Conservation (phyloP, 2,329 filamentous ascomycete species). For the Thielaviopsis punctulata region DNA sequence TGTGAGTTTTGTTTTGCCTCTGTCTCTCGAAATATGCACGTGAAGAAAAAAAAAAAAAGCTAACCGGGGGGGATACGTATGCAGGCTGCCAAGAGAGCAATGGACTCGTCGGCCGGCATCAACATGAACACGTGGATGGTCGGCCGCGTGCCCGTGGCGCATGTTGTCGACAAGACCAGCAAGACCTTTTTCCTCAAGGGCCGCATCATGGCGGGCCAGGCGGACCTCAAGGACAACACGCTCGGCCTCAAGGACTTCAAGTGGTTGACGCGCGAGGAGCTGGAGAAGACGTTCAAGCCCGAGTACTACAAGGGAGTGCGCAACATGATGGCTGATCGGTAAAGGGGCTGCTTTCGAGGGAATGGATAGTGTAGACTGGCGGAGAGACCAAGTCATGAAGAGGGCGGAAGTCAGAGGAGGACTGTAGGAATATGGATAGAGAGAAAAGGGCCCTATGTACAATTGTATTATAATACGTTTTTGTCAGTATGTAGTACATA, state of each 20-base stretch:
- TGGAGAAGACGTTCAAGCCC: constrained; percentile 45
- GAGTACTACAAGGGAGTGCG: constrained; percentile 59
- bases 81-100: constrained; percentile 66
- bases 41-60: constrained; percentile 15
- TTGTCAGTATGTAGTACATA: no score
- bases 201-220: constrained; percentile 93
- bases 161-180: constrained; percentile 50
- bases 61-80: no score
- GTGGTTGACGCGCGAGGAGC: constrained; percentile 85
- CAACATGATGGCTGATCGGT: constrained; percentile 74
- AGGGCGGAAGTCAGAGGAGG: not conserved
- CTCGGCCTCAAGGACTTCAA: constrained; percentile 67
- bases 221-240: constrained; percentile 53
- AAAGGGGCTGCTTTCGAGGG: constrained; percentile 15
- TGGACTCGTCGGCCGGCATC: constrained; percentile 60
- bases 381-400: no score
- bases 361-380: not conserved
- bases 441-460: constrained; percentile 3
- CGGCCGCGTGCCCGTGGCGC: constrained; percentile 73
- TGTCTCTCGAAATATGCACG: not conserved
- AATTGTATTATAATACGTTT: not conserved
- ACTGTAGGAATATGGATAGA: no score
- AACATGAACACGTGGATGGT: constrained; percentile 99
- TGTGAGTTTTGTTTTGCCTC: constrained; percentile 35
- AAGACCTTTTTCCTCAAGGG: constrained; percentile 96